These are phyloP conservation scores for Aristolochia contorta DNA, from an alignment of 164 flowering plant genomes.

Conservation along the genomic window DNA sequence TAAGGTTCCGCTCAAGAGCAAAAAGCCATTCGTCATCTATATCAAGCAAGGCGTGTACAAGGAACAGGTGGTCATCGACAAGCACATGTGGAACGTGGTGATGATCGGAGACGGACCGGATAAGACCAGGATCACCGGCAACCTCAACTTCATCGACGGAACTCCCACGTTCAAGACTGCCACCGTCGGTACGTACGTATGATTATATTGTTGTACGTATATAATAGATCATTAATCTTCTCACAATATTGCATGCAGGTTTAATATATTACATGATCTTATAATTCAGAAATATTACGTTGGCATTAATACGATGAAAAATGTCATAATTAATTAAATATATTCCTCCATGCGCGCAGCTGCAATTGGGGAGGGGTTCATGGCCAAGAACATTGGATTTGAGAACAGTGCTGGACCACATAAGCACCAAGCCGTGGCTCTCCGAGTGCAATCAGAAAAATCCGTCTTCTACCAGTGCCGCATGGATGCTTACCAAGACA, in stretches of 20 bases:
- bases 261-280: too few species aligned
- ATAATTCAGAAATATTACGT: too few species aligned
- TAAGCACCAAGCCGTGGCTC: slow-evolving; percentile 72
- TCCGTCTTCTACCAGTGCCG: slow-evolving; percentile 61
- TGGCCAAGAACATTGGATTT: slow-evolving; percentile 63
- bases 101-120: slow-evolving; percentile 77
- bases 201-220: not conserved
- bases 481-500: slow-evolving; percentile 57
- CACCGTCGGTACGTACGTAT: slow-evolving; percentile 38
- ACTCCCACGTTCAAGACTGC: slow-evolving; percentile 43
- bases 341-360: too few species aligned
- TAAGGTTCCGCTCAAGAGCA: slow-evolving; percentile 30
- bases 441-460: slow-evolving; percentile 41
- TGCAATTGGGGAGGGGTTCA: slow-evolving; percentile 37
- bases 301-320: too few species aligned
- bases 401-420: slow-evolving; percentile 71
- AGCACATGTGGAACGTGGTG: slow-evolving; percentile 32
- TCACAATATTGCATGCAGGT: not conserved
- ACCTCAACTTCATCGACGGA: slow-evolving; percentile 40
- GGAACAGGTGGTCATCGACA: slow-evolving; percentile 38
- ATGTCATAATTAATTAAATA: too few species aligned
- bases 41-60: slow-evolving; percentile 63
- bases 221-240: not conserved
- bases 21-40: slow-evolving; percentile 35
- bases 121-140: slow-evolving; percentile 62